These are phyloP conservation scores for Daldinia sp. DNA, from an alignment of 2,329 filamentous ascomycete genomes.

Conservation along the genomic window DNA sequence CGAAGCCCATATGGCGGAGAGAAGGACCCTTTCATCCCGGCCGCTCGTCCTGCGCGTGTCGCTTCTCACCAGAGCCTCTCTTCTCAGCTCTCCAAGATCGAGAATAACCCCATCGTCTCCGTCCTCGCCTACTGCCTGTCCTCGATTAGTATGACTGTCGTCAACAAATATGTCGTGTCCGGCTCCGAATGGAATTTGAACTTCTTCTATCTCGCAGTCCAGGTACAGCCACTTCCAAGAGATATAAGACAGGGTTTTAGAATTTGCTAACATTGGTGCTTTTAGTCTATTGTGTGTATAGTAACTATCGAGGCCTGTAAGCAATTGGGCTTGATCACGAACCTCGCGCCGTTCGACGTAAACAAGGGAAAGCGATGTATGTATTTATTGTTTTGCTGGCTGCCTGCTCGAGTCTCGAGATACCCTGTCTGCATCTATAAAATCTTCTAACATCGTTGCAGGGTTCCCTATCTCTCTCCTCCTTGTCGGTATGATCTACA, in stretches of 20 bases:
- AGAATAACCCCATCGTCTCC: slow-evolving; percentile 80
- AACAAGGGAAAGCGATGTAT: slow-evolving; percentile 93
- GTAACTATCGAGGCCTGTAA: slow-evolving; percentile 85
- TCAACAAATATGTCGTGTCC: slow-evolving; percentile 98
- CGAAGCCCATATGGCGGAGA: slow-evolving; percentile 58
- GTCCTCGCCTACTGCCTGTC: slow-evolving; percentile 91
- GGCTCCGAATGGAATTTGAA: slow-evolving; percentile 93
- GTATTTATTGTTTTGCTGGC: slow-evolving; percentile 46
- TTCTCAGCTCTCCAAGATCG: slow-evolving; percentile 58
- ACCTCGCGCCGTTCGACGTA: slow-evolving; percentile 79
- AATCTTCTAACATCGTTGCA: slow-evolving; percentile 53
- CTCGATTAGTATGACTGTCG: slow-evolving; percentile 99
- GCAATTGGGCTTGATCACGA: slow-evolving; percentile 80
- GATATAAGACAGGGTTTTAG: background rate
- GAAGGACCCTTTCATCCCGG: slow-evolving; percentile 59
- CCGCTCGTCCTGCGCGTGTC: slow-evolving; percentile 48
- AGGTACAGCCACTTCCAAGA: slow-evolving; percentile 66
- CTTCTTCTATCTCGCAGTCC: slow-evolving; percentile 91
- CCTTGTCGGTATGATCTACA: slow-evolving; percentile 99
- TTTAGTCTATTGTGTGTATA: slow-evolving; percentile 87
- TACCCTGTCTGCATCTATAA: slow-evolving; percentile 9
- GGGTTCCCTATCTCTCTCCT: slow-evolving; percentile 97
- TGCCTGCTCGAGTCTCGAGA: background rate
- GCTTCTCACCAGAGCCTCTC: slow-evolving; percentile 49
- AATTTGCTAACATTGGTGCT: slow-evolving; percentile 27